Evolutionary conservation across 768 basidiomycete species (phyloP).

Genomic region (Lactifluus subvellereus): DNA sequence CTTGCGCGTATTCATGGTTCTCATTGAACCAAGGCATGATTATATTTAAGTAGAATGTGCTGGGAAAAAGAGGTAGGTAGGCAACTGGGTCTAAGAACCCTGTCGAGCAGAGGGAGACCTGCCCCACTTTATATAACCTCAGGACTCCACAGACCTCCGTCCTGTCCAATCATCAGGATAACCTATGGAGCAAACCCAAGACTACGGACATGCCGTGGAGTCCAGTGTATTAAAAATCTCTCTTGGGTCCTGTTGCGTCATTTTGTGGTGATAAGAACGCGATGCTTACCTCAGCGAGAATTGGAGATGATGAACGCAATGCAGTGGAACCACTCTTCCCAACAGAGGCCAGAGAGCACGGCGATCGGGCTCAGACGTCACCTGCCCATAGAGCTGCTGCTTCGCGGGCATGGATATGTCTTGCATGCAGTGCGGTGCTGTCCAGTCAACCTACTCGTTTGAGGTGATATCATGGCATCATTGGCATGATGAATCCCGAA

Average conservation of each 20-base stretch:
- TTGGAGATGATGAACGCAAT: not conserved
- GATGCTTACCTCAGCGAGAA: not conserved
- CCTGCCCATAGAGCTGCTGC: not conserved
- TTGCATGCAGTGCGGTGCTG: not conserved
- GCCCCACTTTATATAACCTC: constrained; percentile 9
- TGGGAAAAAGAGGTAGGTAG: not conserved
- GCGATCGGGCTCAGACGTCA: not conserved
- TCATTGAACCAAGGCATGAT: constrained; percentile 8
- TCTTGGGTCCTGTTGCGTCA: too few relatives aligned
- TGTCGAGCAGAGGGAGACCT: not conserved
- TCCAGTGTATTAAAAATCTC: too few relatives aligned
- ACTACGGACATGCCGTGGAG: not conserved
- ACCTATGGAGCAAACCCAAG: not conserved
- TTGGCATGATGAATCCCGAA: not conserved
- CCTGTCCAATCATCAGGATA: not conserved
- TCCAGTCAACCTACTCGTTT: not conserved
- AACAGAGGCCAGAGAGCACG: not conserved
- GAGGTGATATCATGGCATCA: not conserved
- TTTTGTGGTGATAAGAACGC: not conserved
- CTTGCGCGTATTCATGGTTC: not conserved
- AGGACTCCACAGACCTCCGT: not conserved
- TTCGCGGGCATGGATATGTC: too few relatives aligned
- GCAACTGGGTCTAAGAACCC: not conserved
- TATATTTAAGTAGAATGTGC: not conserved
- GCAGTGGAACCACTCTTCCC: not conserved